Base-by-base conservation (phyloP, 495 filamentous ascomycete species). In the Pseudotulostoma volvatum region DNA sequence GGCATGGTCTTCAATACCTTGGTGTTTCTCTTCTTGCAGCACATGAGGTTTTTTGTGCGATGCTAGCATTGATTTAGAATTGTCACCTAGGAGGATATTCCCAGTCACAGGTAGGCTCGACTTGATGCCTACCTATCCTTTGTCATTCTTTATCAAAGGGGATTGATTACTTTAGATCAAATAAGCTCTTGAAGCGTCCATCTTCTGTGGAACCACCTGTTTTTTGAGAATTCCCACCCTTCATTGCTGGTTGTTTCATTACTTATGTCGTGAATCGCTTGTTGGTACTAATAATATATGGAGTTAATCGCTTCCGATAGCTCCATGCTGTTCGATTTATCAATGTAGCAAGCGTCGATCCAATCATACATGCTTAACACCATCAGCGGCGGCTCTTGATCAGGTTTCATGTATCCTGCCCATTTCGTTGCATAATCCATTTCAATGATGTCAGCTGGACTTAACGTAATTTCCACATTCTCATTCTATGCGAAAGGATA, bases 311-410 rank as follows among this genome's bases (percentile, higher is more conserved):
- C 52, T 39, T 63, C 47, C 11, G 33, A 47, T 13, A 64, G 41
- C 38, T 61, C 60, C 0, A 59, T 49, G 40, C 47, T 55, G 28
- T 40, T 50, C 7, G 28, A 16, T 39, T 56, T 56, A 31, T 57
- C 46, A 41, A 60, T 65, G 34, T 60, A 64, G 39, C 57, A 63
- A 1, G 62, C 64, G 45, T 66, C 62, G 3, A 66, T 41, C 62
- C 61, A 66, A 0, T 47, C n/a, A n/a, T n/a, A n/a, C 39, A 41
- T 52, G 62, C 2, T 53, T 21, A 3, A 43, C 38, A 7, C 45
- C 40, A 23, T 47, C 38, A 3, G 15, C 9, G 0, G 17, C 3
- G 4, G 56, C 53, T 37, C 35, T 31, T 2, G 17, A 33, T 31
- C 56, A 59, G 25, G 21, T 42, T 0, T 31, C 9, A 4, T 36